Percentiles rank a stretch among this genome's conserved stretches.
Conservation (phyloP, 108 stramenopile genomes). For the Pseudonitzschia pungens region DNA sequence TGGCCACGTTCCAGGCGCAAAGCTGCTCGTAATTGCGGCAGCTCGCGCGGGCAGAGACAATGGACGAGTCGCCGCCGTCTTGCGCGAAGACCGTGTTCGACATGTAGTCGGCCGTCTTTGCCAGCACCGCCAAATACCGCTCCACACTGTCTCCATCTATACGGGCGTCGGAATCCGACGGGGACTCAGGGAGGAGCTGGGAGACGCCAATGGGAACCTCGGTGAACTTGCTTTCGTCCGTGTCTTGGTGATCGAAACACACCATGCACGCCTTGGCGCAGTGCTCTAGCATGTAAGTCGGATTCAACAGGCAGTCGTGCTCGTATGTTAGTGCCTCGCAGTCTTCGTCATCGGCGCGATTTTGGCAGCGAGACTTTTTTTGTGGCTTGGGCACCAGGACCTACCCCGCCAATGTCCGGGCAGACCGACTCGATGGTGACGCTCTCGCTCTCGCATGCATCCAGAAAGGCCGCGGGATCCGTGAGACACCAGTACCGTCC, state of each 20-base stretch:
- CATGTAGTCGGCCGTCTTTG: neutral
- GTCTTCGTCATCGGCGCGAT: neutral
- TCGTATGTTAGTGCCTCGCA: neutral
- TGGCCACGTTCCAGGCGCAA: neutral
- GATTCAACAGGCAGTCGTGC: slow-evolving; percentile 38
- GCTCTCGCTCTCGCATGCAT: no score
- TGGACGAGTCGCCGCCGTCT: neutral
- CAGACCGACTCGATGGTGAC: no score
- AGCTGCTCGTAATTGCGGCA: neutral
- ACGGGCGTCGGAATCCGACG: neutral
- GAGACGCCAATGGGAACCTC: neutral
- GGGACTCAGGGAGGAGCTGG: neutral
- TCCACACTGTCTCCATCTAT: neutral
- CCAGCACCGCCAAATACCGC: neutral
- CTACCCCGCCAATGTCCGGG: no score
- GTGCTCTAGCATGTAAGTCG: slow-evolving; percentile 29
- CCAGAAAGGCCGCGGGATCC: no score
- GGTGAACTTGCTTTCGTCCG: neutral
- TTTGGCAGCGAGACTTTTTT: neutral
- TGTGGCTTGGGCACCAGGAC: no score
- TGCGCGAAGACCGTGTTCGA: neutral
- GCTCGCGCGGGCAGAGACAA: neutral
- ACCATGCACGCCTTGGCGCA: slow-evolving; percentile 33
- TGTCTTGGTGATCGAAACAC: slow-evolving; percentile 33
- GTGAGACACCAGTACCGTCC: no score